A percentile compares a stretch with the other conserved stretches of the same genome.
phyloP scores from a whole-genome alignment of 495 filamentous ascomycete species.

The Umbilicaria muhlenbergii region DNA sequence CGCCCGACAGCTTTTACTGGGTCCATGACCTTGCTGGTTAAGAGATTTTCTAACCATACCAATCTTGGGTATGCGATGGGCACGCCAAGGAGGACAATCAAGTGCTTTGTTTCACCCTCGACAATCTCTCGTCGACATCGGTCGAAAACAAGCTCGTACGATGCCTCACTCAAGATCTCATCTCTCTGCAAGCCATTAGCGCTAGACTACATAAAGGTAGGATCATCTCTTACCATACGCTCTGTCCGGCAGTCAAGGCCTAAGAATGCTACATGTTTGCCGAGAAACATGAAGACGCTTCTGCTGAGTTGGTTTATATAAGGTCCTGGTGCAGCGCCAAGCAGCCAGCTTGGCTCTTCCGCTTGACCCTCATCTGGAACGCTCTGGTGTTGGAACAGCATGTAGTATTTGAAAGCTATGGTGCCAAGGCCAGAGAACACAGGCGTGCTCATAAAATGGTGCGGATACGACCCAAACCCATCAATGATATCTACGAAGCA shows the following conservation, averaged over 20 bases:
- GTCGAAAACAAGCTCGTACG: slow-evolving; percentile 73
- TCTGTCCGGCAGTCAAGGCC: slow-evolving; percentile 88
- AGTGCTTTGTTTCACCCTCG: slow-evolving; percentile 71
- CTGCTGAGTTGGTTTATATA: slow-evolving; percentile 80
- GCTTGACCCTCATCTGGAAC: slow-evolving; percentile 59
- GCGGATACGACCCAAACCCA: slow-evolving; percentile 84
- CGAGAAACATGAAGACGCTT: slow-evolving; percentile 73
- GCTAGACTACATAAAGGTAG: background rate
- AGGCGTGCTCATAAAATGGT: slow-evolving; percentile 80
- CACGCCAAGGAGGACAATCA: slow-evolving; percentile 72
- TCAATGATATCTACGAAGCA: slow-evolving; percentile 59
- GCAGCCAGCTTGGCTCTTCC: slow-evolving; percentile 81
- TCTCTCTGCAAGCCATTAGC: slow-evolving; percentile 36
- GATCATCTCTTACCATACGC: slow-evolving; percentile 36
- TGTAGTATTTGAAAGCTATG: slow-evolving; percentile 93
- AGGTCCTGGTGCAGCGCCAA: slow-evolving; percentile 66
- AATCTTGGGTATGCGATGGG: slow-evolving; percentile 90
- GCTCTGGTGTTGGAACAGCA: slow-evolving; percentile 95
- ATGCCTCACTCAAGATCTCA: slow-evolving; percentile 63
- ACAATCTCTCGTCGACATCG: slow-evolving; percentile 66
- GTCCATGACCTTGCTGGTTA: slow-evolving; percentile 73
- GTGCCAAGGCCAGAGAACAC: slow-evolving; percentile 81
- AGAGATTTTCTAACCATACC: slow-evolving; percentile 52
- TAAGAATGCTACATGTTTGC: slow-evolving; percentile 62
- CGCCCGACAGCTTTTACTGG: slow-evolving; percentile 80